These are phyloP conservation scores for Backusella luteola DNA, from an alignment of 192 early-diverging fungal species.

Conservation along the genomic window DNA sequence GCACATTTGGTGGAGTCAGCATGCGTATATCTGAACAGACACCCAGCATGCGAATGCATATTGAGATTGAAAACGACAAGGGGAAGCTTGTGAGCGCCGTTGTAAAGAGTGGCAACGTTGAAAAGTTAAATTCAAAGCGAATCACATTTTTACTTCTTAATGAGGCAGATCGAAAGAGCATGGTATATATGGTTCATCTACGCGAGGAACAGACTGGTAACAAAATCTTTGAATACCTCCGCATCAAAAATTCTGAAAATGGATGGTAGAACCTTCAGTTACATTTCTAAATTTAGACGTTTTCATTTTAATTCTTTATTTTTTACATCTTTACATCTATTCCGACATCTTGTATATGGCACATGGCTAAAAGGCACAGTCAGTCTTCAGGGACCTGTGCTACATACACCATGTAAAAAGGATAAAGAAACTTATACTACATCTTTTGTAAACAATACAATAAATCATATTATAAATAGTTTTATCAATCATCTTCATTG, in stretches of 20 bases:
- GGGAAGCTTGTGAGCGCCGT: constrained; percentile 48
- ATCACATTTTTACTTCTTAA: constrained; percentile 48
- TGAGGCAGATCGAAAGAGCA: constrained; percentile 40
- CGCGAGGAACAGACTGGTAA: constrained; percentile 47
- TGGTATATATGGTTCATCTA: constrained; percentile 57
- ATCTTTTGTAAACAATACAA: constrained; percentile 8
- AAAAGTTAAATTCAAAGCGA: constrained; percentile 42
- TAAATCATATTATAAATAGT: constrained; percentile 10
- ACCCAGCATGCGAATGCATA: constrained; percentile 46
- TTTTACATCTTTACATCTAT: neutral
- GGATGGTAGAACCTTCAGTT: constrained; percentile 15
- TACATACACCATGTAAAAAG: neutral
- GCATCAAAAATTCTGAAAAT: constrained; percentile 22
- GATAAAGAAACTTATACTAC: neutral
- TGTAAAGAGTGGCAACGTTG: constrained; percentile 48
- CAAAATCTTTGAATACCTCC: constrained; percentile 49
- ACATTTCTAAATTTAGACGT: neutral
- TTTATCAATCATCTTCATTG: constrained; percentile 1
- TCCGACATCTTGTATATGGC: constrained; percentile 1
- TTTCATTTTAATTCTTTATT: neutral
- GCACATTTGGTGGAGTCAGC: constrained; percentile 38
- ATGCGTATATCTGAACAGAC: constrained; percentile 51
- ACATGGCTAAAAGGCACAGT: neutral
- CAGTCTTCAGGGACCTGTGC: neutral
- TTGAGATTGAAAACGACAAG: constrained; percentile 46